These are phyloP conservation scores for Diaporthe longicolla DNA, from an alignment of 2,329 filamentous ascomycete genomes.

Conservation along the genomic window DNA sequence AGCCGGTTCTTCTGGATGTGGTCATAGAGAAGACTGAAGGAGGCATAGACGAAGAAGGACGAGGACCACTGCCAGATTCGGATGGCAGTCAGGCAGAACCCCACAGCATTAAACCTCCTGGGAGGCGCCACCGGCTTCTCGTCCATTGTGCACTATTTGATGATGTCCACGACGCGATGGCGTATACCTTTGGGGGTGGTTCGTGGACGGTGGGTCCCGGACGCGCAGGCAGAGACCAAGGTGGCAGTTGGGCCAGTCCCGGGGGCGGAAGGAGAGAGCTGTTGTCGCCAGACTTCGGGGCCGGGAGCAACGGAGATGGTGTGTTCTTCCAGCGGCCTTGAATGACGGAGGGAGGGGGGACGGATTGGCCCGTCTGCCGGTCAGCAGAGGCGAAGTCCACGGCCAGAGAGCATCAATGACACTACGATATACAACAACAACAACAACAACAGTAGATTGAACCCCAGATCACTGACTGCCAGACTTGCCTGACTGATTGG, in stretches of 20 bases:
- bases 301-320: constrained; percentile 4
- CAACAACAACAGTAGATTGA: not conserved
- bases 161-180: not conserved
- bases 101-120: constrained; percentile 42
- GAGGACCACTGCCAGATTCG: constrained; percentile 46
- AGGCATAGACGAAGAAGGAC: constrained; percentile 50
- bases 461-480: not conserved
- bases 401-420: constrained; percentile 6
- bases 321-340: not conserved
- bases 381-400: constrained; percentile 20
- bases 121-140: constrained; percentile 32
- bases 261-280: not conserved
- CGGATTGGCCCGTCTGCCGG: constrained; percentile 21
- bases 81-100: constrained; percentile 41
- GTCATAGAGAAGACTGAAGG: constrained; percentile 39
- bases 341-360: not conserved
- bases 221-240: not conserved
- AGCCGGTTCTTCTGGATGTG: constrained; percentile 37
- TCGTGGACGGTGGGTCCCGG: constrained; percentile 16
- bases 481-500: not conserved
- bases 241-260: not conserved
- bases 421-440: not conserved
- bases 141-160: constrained; percentile 24
- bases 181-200: constrained; percentile 19
- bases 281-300: not conserved